These are phyloP conservation scores for Hanseniaspora jakobsenii DNA, from an alignment of 805 yeast species.

Conservation along the genomic window DNA sequence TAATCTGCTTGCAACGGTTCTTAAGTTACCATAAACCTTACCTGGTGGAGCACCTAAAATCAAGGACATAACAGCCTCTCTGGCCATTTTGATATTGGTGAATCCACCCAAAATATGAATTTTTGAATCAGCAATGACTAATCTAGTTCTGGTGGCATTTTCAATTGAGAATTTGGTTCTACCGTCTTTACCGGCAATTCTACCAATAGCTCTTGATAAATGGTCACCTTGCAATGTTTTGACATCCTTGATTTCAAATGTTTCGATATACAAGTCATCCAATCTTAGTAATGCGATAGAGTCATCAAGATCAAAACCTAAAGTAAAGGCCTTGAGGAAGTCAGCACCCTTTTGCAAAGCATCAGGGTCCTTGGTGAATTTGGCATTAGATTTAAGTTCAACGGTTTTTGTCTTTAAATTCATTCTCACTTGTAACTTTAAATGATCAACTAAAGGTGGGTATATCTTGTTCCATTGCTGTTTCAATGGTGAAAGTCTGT, in stretches of 20 bases:
- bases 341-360: slow-evolving; percentile 98
- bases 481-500: slow-evolving; percentile 88
- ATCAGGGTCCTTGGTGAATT: slow-evolving; percentile 76
- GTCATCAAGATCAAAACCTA: slow-evolving; percentile 95
- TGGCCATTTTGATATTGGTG: slow-evolving; percentile 95
- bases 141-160: slow-evolving; percentile 95
- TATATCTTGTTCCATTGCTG: slow-evolving; percentile 86
- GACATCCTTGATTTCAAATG: slow-evolving; percentile 93
- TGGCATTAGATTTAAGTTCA: slow-evolving; percentile 68
- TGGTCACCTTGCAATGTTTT: slow-evolving; percentile 93
- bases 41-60: slow-evolving; percentile 98
- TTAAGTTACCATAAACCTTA: slow-evolving; percentile 90
- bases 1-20: slow-evolving; percentile 93
- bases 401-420: slow-evolving; percentile 77
- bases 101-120: slow-evolving; percentile 96
- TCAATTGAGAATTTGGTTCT: slow-evolving; percentile 97
- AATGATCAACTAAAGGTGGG: slow-evolving; percentile 89
- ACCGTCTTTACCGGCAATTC: slow-evolving; percentile 99
- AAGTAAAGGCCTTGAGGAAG: slow-evolving; percentile 84
- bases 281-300: slow-evolving; percentile 87
- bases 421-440: slow-evolving; percentile 93
- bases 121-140: slow-evolving; percentile 91
- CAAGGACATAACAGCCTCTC: slow-evolving; percentile 88
- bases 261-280: slow-evolving; percentile 92
- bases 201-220: slow-evolving; percentile 95